Base-by-base conservation (phyloP, 495 filamentous ascomycete species). In the Aspergillus ellipticus region DNA sequence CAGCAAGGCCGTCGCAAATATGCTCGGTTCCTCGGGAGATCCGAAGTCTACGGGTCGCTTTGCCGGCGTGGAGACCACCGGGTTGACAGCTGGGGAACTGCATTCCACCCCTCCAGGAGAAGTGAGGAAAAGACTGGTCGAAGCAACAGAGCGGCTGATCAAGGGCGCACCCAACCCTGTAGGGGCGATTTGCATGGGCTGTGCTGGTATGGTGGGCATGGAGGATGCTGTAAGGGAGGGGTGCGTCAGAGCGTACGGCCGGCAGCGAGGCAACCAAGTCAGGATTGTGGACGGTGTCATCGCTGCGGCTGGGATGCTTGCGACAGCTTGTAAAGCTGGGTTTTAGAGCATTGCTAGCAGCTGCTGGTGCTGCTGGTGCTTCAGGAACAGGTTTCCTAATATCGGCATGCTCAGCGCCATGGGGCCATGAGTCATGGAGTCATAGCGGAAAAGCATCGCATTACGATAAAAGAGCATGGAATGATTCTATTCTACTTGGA, bases 161-260 rank as follows among this genome's bases (percentile, higher is more conserved):
- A 68, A 70, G 17, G 73, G 72, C 8, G 77, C 81, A 0, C 57
- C 69, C 4, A 53, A 56, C 35, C 63, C 64, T 21, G 73, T 81
- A 0, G 66, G 71, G 21, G 76, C 73, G 13, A 85, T 92, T 0
- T 80, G 80, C 24, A 81, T 87, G 56, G 84, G 89, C 54, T 96
- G 92, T 74, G 93, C 92, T 39, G 93, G 94, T 4, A 96, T 97
- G 94, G 86, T 84, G 20, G 94, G 93, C 11, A 81, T 97, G 75
- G 88, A 93, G 53, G 79, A 85, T 53, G 86, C 88, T 48, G 90
- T 96, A 42, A 78, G 87, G 49, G 80, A 81, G 35, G 87, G 85
- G 2, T 88, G 88, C 42, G 65, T 81, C 24, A 80, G 85, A 52
- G 77, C 78, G 17, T 83, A 85, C 57, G 89, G 88, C 13, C 71